A percentile compares a stretch with the other conserved stretches of the same genome.
phyloP scores from a whole-genome alignment of 352 stramenopile species.

The Phytophthora citrophthora region DNA sequence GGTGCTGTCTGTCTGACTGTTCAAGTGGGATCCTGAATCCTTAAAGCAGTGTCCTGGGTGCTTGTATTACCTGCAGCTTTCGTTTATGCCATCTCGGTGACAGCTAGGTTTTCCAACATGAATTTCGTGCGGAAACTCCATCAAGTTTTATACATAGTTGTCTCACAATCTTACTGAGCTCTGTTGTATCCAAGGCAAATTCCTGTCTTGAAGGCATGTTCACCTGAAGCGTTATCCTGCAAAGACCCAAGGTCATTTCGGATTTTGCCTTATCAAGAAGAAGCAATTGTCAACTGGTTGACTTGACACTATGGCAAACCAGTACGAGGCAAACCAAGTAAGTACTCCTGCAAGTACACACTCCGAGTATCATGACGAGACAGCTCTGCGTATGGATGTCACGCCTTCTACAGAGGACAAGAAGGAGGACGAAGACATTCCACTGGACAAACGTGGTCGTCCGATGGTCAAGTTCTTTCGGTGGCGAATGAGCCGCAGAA shows the following conservation, averaged over 20 bases:
- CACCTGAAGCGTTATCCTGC: background rate
- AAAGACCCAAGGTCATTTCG: background rate
- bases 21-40: background rate
- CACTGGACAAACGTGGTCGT: conserved; percentile 20
- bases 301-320: conserved; percentile 12
- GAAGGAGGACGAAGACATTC: conserved; percentile 21
- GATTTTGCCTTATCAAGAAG: background rate
- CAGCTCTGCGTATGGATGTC: conserved; percentile 21
- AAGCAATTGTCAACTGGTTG: background rate
- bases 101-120: background rate
- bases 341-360: conserved; percentile 31
- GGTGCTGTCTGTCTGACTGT: background rate
- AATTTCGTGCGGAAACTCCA: background rate
- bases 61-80: background rate
- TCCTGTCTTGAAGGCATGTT: background rate
- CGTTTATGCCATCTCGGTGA: background rate
- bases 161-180: background rate
- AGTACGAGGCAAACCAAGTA: conserved; percentile 34
- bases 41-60: background rate
- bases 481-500: conserved; percentile 57
- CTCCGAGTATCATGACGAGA: conserved; percentile 28
- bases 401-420: conserved; percentile 19
- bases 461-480: conserved; percentile 51
- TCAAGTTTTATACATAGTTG: too few species aligned
- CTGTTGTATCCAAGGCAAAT: background rate